Conservation (phyloP, 2,329 filamentous ascomycete species). For the Neonectria faginata region DNA sequence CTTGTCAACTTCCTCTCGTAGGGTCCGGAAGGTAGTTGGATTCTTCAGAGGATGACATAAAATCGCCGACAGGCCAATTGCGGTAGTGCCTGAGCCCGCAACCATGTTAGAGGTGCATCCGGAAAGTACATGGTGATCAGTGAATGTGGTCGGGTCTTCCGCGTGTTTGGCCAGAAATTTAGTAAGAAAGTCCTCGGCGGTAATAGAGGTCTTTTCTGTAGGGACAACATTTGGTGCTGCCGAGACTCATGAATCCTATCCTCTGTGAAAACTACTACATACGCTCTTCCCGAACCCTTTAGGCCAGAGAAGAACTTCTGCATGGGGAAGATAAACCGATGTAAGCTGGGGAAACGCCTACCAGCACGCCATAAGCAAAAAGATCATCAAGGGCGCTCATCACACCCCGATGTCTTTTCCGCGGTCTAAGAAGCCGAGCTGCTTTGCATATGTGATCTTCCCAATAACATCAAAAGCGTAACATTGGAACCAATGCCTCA, state of each 20-base stretch:
- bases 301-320: not conserved
- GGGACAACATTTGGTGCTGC: too few relatives aligned
- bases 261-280: too few relatives aligned
- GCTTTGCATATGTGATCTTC: conserved; percentile 10
- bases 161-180: conserved; percentile 7
- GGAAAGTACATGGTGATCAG: conserved; percentile 3
- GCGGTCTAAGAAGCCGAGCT: conserved; percentile 8
- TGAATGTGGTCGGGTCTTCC: not conserved
- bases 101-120: conserved; percentile 33
- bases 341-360: not conserved
- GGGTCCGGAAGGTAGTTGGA: conserved; percentile 12
- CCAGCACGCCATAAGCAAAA: not conserved
- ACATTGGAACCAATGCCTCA: conserved; percentile 18
- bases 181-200: conserved; percentile 3
- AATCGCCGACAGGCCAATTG: conserved; percentile 37
- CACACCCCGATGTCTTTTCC: conserved; percentile 2
- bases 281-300: conserved; percentile 5
- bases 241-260: too few relatives aligned
- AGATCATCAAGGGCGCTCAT: not conserved
- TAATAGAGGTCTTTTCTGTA: too few relatives aligned
- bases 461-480: conserved; percentile 19
- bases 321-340: too few relatives aligned
- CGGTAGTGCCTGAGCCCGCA: conserved; percentile 39
- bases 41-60: conserved; percentile 34
- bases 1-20: conserved; percentile 26